Conservation (phyloP, 768 basidiomycete species). For the Serendipita sp. region DNA sequence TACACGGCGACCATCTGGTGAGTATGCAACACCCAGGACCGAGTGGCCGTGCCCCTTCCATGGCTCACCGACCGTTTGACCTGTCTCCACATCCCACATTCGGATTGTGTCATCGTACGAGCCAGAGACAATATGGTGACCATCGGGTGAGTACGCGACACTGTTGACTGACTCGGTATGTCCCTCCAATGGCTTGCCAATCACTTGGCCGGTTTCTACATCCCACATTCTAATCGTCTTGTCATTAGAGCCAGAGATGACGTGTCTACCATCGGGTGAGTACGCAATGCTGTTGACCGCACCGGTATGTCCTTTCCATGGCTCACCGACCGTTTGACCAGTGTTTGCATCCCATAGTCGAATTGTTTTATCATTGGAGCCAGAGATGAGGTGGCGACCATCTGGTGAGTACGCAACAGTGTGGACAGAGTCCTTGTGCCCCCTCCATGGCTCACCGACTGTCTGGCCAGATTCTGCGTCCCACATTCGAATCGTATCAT, state of each 20-base stretch:
- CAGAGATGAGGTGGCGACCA: conserved; percentile 26
- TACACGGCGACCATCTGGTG: conserved; percentile 7
- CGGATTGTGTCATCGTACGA: conserved; percentile 10
- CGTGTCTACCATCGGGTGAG: conserved; percentile 9
- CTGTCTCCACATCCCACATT: conserved; percentile 10
- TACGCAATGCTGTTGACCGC: neutral
- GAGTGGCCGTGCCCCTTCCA: conserved; percentile 5
- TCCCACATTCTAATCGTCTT: conserved; percentile 9
- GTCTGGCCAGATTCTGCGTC: conserved; percentile 20
- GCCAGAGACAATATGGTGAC: conserved; percentile 4
- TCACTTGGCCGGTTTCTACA: too few species aligned
- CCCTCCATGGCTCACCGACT: neutral
- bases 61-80: neutral
- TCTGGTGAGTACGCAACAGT: conserved; percentile 29
- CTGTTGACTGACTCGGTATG: conserved; percentile 1
- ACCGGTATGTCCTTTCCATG: too few species aligned
- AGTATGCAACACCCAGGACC: conserved; percentile 8
- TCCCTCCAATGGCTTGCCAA: too few species aligned
- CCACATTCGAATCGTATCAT: conserved; percentile 24
- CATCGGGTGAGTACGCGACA: conserved; percentile 10
- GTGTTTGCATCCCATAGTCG: conserved; percentile 25
- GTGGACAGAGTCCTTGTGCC: neutral
- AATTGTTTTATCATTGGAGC: conserved; percentile 27
- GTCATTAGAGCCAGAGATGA: conserved; percentile 10
- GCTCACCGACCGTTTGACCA: too few species aligned